A percentile compares a stretch with the other conserved stretches of the same genome.
These are phyloP conservation scores for Adansonia grandidieri DNA, from an alignment of 441 rosid species.

Conservation along the genomic window DNA sequence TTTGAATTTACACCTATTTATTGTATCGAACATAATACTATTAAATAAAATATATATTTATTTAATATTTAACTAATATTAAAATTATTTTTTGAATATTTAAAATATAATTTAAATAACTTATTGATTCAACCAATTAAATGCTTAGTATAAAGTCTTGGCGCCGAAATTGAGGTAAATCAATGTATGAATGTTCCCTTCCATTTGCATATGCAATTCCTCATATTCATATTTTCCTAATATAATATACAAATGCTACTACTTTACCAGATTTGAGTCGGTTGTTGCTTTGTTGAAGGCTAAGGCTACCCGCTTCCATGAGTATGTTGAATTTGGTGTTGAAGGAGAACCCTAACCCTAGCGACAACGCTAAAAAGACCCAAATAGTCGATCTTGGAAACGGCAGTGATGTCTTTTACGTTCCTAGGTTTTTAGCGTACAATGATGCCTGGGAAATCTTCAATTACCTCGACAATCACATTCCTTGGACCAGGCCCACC, in stretches of 20 bases:
- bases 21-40: too few relatives aligned
- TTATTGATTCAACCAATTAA: too few relatives aligned
- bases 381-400: conserved; percentile 62
- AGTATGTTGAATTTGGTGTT: conserved; percentile 30
- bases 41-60: too few relatives aligned
- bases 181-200: too few relatives aligned
- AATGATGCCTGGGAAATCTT: conserved; percentile 65
- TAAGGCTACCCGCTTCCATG: conserved; percentile 14
- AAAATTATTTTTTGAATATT: too few relatives aligned
- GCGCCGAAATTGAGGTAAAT: too few relatives aligned
- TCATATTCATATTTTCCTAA: too few relatives aligned
- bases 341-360: conserved; percentile 26
- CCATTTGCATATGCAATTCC: too few relatives aligned
- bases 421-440: conserved; percentile 52
- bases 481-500: conserved; percentile 89
- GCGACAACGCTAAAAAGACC: conserved; percentile 27
- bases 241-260: not conserved
- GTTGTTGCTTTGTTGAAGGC: not conserved
- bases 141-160: too few relatives aligned
- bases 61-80: too few relatives aligned
- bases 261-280: not conserved
- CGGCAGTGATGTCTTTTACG: conserved; percentile 65
- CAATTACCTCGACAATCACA: conserved; percentile 63
- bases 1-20: too few relatives aligned
- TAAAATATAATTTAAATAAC: too few relatives aligned